phyloP scores from a whole-genome alignment of 1,139 yeast genomes.

The Taphrina pruni region DNA sequence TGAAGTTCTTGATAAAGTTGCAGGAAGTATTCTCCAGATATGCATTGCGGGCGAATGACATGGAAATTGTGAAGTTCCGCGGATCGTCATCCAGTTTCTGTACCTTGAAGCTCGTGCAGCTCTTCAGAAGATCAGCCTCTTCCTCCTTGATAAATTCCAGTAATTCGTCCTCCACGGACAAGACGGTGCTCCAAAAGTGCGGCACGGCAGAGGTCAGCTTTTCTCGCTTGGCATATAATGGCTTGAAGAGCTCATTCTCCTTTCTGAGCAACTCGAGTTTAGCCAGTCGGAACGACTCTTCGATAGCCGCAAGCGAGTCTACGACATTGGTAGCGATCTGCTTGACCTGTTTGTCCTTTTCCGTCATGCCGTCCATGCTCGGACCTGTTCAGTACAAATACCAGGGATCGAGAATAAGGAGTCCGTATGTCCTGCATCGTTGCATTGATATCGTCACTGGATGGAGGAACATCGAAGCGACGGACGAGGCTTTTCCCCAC shows the following conservation, averaged over 20 bases:
- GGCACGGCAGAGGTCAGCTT: constrained; percentile 36
- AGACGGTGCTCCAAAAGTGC: constrained; percentile 38
- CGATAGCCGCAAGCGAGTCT: constrained; percentile 28
- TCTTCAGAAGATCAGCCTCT: constrained; percentile 34
- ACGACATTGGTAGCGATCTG: constrained; percentile 31
- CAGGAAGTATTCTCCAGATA: constrained; percentile 25
- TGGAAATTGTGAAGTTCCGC: constrained; percentile 26
- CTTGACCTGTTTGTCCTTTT: constrained; percentile 25
- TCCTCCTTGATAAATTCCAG: constrained; percentile 19
- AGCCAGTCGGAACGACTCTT: constrained; percentile 35
- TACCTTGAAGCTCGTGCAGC: constrained; percentile 19
- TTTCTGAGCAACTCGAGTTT: constrained; percentile 26
- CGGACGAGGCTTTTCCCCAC: constrained; percentile 1
- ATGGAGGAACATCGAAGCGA: not conserved
- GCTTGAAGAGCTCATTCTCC: constrained; percentile 33
- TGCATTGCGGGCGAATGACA: constrained; percentile 22
- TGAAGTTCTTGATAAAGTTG: constrained; percentile 25
- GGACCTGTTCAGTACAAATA: no score
- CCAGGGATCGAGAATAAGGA: no score
- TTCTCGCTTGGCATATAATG: constrained; percentile 36
- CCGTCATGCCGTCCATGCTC: not conserved
- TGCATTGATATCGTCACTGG: not conserved
- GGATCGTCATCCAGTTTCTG: constrained; percentile 30
- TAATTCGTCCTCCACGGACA: constrained; percentile 30
- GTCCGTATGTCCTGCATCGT: not conserved